phyloP scores from a whole-genome alignment of 2,329 filamentous ascomycete genomes.

The Immersiporthe knoxdaviesiana region DNA sequence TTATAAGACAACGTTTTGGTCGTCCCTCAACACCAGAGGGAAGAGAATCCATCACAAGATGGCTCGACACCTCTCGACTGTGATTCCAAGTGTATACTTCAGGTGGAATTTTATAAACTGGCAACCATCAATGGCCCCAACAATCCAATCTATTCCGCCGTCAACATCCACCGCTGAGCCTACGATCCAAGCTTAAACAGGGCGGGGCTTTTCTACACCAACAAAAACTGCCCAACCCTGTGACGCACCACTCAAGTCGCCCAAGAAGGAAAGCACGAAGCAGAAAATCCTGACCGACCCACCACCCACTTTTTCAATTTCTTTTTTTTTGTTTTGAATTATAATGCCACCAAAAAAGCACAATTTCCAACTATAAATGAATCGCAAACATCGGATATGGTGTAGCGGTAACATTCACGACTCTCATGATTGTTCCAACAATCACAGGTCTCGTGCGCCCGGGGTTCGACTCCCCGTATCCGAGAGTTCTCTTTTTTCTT shows the following conservation, averaged over 20 bases:
- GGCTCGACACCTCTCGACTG: too few relatives aligned
- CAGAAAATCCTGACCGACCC: background rate
- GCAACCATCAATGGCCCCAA: too few relatives aligned
- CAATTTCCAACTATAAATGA: constrained; percentile 3
- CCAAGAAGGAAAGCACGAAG: background rate
- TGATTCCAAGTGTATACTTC: too few relatives aligned
- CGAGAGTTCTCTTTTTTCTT: constrained; percentile 13
- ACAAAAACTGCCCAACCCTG: background rate
- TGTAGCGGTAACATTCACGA: constrained; percentile 30
- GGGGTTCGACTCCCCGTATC: constrained; percentile 30
- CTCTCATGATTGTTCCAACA: constrained; percentile 18
- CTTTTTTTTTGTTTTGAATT: background rate
- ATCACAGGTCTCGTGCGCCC: constrained; percentile 24
- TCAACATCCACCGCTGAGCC: too few relatives aligned
- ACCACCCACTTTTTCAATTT: background rate
- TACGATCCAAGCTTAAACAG: too few relatives aligned
- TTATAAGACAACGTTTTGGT: background rate
- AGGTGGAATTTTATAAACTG: too few relatives aligned
- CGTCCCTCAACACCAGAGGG: background rate
- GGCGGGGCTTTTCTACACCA: background rate
- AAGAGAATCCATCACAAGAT: too few relatives aligned
- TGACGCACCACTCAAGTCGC: too few relatives aligned
- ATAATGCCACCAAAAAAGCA: background rate
- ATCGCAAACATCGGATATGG: constrained; percentile 26
- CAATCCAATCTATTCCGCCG: too few relatives aligned